Evolutionary conservation across 2,329 filamentous ascomycete species (phyloP).

Genomic region (Fusarium concolor): DNA sequence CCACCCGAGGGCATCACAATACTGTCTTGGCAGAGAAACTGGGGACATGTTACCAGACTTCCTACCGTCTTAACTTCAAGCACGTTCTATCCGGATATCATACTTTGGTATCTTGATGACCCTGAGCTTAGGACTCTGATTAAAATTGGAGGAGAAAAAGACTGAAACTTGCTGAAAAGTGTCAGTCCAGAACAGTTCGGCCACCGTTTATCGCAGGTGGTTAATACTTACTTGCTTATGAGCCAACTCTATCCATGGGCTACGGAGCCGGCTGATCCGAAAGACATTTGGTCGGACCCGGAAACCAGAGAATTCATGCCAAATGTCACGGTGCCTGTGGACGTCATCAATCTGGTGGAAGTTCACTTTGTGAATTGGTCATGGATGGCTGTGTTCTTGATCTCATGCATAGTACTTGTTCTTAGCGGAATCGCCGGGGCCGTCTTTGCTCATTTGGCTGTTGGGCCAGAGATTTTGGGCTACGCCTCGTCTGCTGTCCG

Average conservation of each 20-base stretch:
- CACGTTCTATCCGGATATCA: neutral
- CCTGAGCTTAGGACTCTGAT: neutral
- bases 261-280: neutral
- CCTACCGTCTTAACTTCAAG: neutral
- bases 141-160: neutral
- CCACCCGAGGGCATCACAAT: neutral
- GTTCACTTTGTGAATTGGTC: neutral
- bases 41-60: neutral
- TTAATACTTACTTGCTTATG: slow-evolving; percentile 25
- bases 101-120: neutral
- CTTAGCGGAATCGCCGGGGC: slow-evolving; percentile 1
- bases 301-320: neutral
- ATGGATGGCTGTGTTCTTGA: neutral
- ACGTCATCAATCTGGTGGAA: neutral
- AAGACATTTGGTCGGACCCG: too few species aligned
- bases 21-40: neutral
- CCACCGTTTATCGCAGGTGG: slow-evolving; percentile 10
- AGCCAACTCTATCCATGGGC: neutral
- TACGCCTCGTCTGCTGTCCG: slow-evolving; percentile 29
- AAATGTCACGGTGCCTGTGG: neutral
- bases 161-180: neutral
- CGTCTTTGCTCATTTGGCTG: slow-evolving; percentile 24
- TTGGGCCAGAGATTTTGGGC: slow-evolving; percentile 33
- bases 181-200: neutral
- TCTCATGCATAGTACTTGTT: neutral